Conservation (phyloP, 1,284 basidiomycete genomes). For the Chalciporus sp. region DNA sequence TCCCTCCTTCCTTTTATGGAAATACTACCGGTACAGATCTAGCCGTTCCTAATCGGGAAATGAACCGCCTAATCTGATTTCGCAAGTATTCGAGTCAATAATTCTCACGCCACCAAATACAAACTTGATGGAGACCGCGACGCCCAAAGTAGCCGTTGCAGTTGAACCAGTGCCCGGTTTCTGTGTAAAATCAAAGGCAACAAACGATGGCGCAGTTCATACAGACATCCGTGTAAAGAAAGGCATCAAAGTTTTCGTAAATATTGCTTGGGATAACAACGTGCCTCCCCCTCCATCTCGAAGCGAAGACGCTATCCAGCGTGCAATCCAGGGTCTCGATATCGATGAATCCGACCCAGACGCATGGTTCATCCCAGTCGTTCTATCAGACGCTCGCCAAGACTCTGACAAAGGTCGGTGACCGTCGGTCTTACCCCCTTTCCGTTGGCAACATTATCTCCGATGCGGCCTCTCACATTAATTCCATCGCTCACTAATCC, state of each 20-base stretch:
- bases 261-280: conserved; percentile 66
- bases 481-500: conserved; percentile 5
- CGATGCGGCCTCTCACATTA: conserved; percentile 6
- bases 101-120: background rate
- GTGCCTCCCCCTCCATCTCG: conserved; percentile 67
- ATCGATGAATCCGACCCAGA: conserved; percentile 38
- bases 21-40: conserved; percentile 3
- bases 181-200: conserved; percentile 33
- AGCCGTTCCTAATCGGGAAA: conserved; percentile 10
- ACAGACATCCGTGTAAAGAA: conserved; percentile 39
- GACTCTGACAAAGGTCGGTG: conserved; percentile 76
- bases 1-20: conserved; percentile 8
- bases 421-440: conserved; percentile 20
- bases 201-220: conserved; percentile 16
- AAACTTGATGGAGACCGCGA: conserved; percentile 26
- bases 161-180: conserved; percentile 35
- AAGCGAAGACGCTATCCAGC: conserved; percentile 55
- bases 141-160: conserved; percentile 17
- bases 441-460: conserved; percentile 8
- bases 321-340: conserved; percentile 55
- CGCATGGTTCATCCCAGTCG: conserved; percentile 65
- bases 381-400: conserved; percentile 65
- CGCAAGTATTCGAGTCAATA: background rate
- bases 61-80: background rate
- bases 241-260: conserved; percentile 68